phyloP scores from a whole-genome alignment of 2,329 filamentous ascomycete species.

The Ophiostoma quercus region DNA sequence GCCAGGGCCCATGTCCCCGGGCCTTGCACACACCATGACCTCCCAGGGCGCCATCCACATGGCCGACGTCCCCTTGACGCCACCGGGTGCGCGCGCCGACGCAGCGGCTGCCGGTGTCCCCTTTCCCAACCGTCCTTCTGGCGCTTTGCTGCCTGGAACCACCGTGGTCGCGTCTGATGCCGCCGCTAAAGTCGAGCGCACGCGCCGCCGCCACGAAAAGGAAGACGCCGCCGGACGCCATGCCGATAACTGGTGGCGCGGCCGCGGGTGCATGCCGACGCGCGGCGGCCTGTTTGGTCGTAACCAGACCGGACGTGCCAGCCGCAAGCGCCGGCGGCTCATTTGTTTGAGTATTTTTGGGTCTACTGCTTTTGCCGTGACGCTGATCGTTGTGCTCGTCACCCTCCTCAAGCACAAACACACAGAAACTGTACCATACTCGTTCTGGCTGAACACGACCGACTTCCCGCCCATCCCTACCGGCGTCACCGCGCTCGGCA shows the following conservation, averaged over 20 bases:
- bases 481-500: constrained; percentile 72
- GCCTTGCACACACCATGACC: constrained; percentile 56
- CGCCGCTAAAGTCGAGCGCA: constrained; percentile 44
- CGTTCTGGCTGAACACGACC: constrained; percentile 75
- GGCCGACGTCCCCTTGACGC: constrained; percentile 53
- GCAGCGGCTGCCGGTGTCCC: constrained; percentile 28
- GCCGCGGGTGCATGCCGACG: constrained; percentile 55
- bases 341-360: constrained; percentile 52
- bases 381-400: constrained; percentile 37
- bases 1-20: constrained; percentile 59
- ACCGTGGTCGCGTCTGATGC: constrained; percentile 37
- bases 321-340: constrained; percentile 53
- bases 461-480: constrained; percentile 82
- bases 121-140: constrained; percentile 43
- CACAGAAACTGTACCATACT: constrained; percentile 33
- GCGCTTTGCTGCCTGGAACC: constrained; percentile 39
- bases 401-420: constrained; percentile 35
- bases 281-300: constrained; percentile 60
- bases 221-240: constrained; percentile 57
- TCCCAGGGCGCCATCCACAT: constrained; percentile 57
- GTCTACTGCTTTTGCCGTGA: constrained; percentile 49
- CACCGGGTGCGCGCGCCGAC: constrained; percentile 32
- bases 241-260: constrained; percentile 59
- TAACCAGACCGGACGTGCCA: constrained; percentile 54
- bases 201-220: constrained; percentile 56